Conservation (phyloP, 768 basidiomycete species). For the Multifurca ochricompacta region DNA sequence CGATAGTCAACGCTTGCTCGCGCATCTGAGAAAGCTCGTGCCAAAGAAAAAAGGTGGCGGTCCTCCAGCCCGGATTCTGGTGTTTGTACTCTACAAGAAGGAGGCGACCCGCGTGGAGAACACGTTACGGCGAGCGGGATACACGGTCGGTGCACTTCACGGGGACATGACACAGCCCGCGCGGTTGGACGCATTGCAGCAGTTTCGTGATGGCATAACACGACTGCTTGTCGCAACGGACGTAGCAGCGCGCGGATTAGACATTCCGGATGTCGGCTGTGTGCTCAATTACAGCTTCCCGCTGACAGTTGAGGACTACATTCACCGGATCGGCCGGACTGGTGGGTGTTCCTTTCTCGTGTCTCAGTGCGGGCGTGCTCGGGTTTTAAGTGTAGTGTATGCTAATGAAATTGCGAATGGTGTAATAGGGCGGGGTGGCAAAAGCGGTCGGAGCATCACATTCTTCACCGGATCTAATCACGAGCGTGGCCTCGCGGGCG, state of each 20-base stretch:
- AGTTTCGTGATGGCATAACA: conserved; percentile 76
- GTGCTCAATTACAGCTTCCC: conserved; percentile 99
- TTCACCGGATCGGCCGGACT: conserved; percentile 85
- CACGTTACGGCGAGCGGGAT: conserved; percentile 66
- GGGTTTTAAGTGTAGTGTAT: neutral
- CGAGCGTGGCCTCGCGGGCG: conserved; percentile 83
- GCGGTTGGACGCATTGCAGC: conserved; percentile 77
- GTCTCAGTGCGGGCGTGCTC: neutral
- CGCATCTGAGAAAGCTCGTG: conserved; percentile 44
- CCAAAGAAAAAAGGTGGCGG: conserved; percentile 55
- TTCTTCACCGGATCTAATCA: conserved; percentile 94
- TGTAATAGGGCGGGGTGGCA: conserved; percentile 72
- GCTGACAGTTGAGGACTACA: conserved; percentile 88
- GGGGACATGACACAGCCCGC: conserved; percentile 86
- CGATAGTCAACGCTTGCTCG: conserved; percentile 50
- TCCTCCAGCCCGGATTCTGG: conserved; percentile 63
- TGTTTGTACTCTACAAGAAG: conserved; percentile 97
- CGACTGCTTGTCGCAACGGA: conserved; percentile 91
- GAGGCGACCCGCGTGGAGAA: conserved; percentile 88
- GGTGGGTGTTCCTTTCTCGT: conserved; percentile 36
- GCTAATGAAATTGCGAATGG: neutral
- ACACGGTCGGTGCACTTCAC: conserved; percentile 75
- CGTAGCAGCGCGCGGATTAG: conserved; percentile 93
- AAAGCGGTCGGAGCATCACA: conserved; percentile 84
- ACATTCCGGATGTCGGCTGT: conserved; percentile 91